A percentile compares a stretch with the other conserved stretches of the same genome.
phyloP scores from a whole-genome alignment of 2,329 filamentous ascomycete species.

The Neonectria neomacrospora region DNA sequence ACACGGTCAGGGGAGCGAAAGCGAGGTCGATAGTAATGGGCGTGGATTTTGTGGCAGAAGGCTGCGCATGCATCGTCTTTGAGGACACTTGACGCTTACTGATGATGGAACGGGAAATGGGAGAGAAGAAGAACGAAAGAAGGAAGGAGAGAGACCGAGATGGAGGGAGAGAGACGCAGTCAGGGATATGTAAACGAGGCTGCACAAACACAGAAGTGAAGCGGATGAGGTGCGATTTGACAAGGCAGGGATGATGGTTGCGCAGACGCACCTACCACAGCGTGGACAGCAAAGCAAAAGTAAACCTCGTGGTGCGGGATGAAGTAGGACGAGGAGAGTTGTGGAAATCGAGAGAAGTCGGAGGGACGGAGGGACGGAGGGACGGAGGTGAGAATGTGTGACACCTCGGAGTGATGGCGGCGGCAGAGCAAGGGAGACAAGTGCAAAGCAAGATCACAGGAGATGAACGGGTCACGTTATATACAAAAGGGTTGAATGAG shows the following conservation, averaged over 20 bases:
- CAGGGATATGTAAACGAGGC: not conserved
- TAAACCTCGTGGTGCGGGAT: not conserved
- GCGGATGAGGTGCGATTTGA: constrained; percentile 4
- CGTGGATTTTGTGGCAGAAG: too few relatives aligned
- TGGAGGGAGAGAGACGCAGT: not conserved
- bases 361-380: not conserved
- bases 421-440: not conserved
- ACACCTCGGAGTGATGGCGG: not conserved
- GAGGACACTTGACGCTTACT: not conserved
- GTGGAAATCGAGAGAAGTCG: not conserved
- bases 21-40: not conserved
- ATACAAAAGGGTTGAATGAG: not conserved
- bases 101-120: not conserved
- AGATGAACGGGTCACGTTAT: not conserved
- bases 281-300: not conserved
- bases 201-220: not conserved
- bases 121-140: not conserved
- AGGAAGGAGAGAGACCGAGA: not conserved
- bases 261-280: not conserved
- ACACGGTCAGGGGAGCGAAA: not conserved
- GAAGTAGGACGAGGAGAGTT: not conserved
- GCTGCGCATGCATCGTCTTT: not conserved
- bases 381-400: not conserved
- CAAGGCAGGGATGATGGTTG: not conserved
- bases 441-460: not conserved